phyloP scores from a whole-genome alignment of 768 basidiomycete genomes.

The Phanerochaete sordida region DNA sequence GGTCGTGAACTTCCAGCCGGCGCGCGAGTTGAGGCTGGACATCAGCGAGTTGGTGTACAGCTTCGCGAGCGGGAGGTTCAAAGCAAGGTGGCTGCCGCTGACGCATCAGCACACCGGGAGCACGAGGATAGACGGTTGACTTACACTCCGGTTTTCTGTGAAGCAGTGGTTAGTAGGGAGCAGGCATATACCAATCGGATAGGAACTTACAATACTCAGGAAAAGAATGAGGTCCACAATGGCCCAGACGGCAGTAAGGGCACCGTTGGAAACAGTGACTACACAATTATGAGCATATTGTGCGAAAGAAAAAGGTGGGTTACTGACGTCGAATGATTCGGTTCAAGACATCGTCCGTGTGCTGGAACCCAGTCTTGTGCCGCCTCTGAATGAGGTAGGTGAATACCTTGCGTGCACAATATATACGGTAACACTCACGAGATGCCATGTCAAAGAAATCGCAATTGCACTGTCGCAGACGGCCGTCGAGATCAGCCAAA shows the following conservation, averaged over 20 bases:
- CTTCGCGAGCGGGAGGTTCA: constrained; percentile 31
- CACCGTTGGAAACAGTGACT: constrained; percentile 33
- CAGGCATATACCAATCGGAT: not conserved
- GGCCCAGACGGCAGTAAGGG: constrained; percentile 26
- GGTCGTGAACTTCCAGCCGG: constrained; percentile 17
- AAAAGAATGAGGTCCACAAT: constrained; percentile 27
- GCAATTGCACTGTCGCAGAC: constrained; percentile 48
- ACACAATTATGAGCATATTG: not conserved
- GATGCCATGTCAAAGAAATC: constrained; percentile 33
- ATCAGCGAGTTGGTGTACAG: constrained; percentile 33
- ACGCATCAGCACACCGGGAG: not conserved
- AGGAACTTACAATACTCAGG: constrained; percentile 16
- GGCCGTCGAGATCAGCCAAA: constrained; percentile 45
- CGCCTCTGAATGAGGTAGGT: constrained; percentile 22
- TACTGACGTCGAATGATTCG: constrained; percentile 32
- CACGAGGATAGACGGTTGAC: not conserved
- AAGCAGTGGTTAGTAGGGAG: not conserved
- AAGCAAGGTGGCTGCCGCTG: constrained; percentile 20
- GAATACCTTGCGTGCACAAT: too few relatives aligned
- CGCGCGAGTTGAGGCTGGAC: constrained; percentile 31
- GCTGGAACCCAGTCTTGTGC: constrained; percentile 34
- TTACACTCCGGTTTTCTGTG: constrained; percentile 9
- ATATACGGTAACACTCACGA: too few relatives aligned
- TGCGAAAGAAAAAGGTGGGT: not conserved
- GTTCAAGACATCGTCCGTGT: constrained; percentile 35